A percentile compares a stretch with the other conserved stretches of the same genome.
phyloP scores from a whole-genome alignment of 2,329 filamentous ascomycete species.

The Ploettnerulaceae sp. region DNA sequence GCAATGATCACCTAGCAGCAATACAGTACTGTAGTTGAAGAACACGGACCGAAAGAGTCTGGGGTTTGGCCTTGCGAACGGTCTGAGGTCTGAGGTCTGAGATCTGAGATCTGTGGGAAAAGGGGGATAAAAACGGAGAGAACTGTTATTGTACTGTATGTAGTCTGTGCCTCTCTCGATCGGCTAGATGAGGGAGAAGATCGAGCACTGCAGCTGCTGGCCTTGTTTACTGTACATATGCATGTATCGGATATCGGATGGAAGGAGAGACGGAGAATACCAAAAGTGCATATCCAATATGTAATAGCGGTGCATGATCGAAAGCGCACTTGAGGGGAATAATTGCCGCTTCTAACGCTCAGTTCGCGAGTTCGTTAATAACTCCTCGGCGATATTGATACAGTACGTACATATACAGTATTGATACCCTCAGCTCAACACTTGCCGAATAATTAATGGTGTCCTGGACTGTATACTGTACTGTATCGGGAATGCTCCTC shows the following conservation, averaged over 20 bases:
- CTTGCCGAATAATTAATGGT: neutral
- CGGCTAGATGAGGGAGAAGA: neutral
- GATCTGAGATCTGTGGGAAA: neutral
- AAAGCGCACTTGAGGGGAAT: too few species aligned
- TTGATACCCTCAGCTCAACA: neutral
- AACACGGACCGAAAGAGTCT: neutral
- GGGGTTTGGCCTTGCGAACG: neutral
- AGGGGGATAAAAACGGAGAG: too few species aligned
- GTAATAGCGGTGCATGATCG: too few species aligned
- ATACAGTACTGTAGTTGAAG: neutral
- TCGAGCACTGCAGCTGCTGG: neutral
- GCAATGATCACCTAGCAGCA: too few species aligned
- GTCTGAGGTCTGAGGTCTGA: too few species aligned
- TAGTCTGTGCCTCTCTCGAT: neutral
- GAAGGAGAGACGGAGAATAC: slow-evolving; percentile 3
- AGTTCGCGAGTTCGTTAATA: neutral
- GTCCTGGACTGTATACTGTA: too few species aligned
- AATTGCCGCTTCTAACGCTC: neutral
- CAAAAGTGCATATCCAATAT: too few species aligned
- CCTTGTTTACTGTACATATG: too few species aligned
- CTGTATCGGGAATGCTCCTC: too few species aligned
- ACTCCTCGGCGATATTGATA: neutral
- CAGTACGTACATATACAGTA: neutral
- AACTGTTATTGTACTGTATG: too few species aligned
- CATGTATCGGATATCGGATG: slow-evolving; percentile 2